phyloP scores from a whole-genome alignment of 78 protist genomes.

The Cavenderia fasciculata region DNA sequence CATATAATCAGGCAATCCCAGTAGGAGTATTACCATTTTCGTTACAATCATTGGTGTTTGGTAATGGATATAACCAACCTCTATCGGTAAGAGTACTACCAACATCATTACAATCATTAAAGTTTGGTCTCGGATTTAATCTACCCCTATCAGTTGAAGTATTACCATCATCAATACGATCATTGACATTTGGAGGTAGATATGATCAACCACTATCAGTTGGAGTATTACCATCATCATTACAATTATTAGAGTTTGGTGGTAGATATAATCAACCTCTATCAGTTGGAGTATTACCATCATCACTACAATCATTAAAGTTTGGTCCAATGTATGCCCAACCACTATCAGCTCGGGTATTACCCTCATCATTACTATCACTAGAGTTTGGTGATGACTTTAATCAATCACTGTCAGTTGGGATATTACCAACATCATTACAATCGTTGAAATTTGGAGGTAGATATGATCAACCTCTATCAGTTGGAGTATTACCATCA shows the following conservation, averaged over 20 bases:
- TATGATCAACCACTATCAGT: not conserved
- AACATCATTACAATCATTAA: not conserved
- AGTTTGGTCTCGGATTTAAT: not conserved
- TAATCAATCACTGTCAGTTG: not conserved
- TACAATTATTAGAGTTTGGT: not conserved
- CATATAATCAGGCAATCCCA: not conserved
- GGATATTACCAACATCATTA: not conserved
- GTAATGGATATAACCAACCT: not conserved
- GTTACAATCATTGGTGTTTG: not conserved
- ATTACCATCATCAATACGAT: not conserved
- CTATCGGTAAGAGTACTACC: not conserved
- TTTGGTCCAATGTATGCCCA: constrained; percentile 11
- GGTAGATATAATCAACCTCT: constrained; percentile 7
- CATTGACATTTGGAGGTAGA: not conserved
- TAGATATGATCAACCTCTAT: not conserved
- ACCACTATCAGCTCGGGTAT: not conserved
- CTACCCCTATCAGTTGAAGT: not conserved
- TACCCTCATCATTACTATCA: not conserved
- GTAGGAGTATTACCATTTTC: not conserved
- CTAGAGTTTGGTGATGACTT: not conserved
- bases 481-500: not conserved
- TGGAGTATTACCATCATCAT: not conserved
- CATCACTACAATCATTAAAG: not conserved
- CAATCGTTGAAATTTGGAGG: not conserved
- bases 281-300: not conserved